A percentile compares a stretch with the other conserved stretches of the same genome.
These are phyloP conservation scores for Phytophthora citricola DNA, from an alignment of 352 stramenopile genomes.

Conservation along the genomic window DNA sequence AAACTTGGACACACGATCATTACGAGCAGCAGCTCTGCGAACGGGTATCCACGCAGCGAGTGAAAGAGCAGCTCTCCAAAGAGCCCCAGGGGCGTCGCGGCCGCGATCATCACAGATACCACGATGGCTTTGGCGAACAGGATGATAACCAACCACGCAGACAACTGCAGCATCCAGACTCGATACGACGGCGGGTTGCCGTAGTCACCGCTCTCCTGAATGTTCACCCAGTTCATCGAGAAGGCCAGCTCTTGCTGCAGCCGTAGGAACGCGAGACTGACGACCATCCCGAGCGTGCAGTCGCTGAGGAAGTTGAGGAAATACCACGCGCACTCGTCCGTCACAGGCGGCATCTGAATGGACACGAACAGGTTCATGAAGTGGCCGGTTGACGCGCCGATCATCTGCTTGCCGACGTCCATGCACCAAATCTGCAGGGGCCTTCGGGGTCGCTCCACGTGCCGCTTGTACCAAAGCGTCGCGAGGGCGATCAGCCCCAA, in stretches of 20 bases:
- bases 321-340: constrained; percentile 88
- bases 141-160: constrained; percentile 77
- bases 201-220: constrained; percentile 83
- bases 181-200: constrained; percentile 73
- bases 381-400: constrained; percentile 69
- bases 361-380: constrained; percentile 79
- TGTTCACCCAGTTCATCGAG: constrained; percentile 71
- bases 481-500: constrained; percentile 68
- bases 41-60: constrained; percentile 65
- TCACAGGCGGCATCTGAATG: constrained; percentile 75
- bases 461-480: constrained; percentile 87
- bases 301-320: constrained; percentile 88
- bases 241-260: constrained; percentile 80
- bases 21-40: constrained; percentile 75
- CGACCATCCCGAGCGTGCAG: constrained; percentile 82
- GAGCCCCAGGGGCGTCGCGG: constrained; percentile 49
- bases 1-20: constrained; percentile 88
- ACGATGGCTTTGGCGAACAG: constrained; percentile 85
- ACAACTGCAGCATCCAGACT: constrained; percentile 67
- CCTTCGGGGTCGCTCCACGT: constrained; percentile 73
- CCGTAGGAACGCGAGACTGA: constrained; percentile 77
- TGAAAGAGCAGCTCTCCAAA: constrained; percentile 74
- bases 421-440: constrained; percentile 81
- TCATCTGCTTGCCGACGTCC: constrained; percentile 87
- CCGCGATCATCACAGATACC: constrained; percentile 70